A percentile compares a stretch with the other conserved stretches of the same genome.
These are phyloP conservation scores for Triadica sebifera DNA, from an alignment of 345 rosid species.

Conservation along the genomic window DNA sequence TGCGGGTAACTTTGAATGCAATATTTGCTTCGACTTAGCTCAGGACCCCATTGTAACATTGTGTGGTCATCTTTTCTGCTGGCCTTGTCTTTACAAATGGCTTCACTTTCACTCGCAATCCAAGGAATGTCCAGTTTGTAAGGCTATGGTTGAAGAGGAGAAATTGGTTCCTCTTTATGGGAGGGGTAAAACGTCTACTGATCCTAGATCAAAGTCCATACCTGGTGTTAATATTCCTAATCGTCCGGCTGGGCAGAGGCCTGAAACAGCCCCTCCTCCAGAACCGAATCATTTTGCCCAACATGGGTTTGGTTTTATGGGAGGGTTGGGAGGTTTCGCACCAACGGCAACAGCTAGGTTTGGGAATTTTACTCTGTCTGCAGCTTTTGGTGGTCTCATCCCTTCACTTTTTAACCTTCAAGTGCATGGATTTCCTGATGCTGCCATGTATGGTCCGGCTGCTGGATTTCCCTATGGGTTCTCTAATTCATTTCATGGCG, in stretches of 20 bases:
- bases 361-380: constrained; percentile 77
- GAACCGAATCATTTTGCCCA: constrained; percentile 69
- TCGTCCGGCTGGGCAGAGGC: constrained; percentile 97
- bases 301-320: constrained; percentile 74
- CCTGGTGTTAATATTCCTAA: constrained; percentile 81
- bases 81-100: constrained; percentile 99
- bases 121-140: constrained; percentile 88
- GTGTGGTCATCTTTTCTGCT: constrained; percentile 96
- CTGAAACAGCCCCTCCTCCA: constrained; percentile 90
- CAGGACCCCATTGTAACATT: constrained; percentile 97
- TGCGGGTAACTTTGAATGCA: constrained; percentile 77
- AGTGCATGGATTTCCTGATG: constrained; percentile 79
- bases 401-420: constrained; percentile 82
- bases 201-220: constrained; percentile 81
- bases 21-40: constrained; percentile 96
- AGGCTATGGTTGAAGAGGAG: constrained; percentile 83
- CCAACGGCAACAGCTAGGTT: constrained; percentile 72
- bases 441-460: constrained; percentile 72
- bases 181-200: constrained; percentile 76
- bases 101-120: constrained; percentile 76
- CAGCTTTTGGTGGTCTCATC: constrained; percentile 83
- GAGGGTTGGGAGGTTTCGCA: constrained; percentile 82
- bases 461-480: constrained; percentile 73
- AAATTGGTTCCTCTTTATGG: constrained; percentile 93
- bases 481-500: constrained; percentile 66